Conservation (phyloP, 805 yeast species). For the Metschnikowia santaceciliae region DNA sequence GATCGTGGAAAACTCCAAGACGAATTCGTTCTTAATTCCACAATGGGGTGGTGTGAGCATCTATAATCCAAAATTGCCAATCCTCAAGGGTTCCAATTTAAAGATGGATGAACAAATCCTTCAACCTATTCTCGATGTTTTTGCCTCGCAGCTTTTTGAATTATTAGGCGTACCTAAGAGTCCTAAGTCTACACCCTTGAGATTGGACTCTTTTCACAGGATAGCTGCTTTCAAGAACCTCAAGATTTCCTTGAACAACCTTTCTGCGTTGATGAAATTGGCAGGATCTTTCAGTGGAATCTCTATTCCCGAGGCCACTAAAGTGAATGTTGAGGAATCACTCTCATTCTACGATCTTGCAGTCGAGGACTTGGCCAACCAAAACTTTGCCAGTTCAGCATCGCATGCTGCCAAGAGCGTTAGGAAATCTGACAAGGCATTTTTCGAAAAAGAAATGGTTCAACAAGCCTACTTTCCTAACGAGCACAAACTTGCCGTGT, state of each 20-base stretch:
- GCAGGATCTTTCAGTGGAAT: slow-evolving; percentile 69
- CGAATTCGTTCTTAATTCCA: slow-evolving; percentile 71
- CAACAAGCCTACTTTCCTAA: slow-evolving; percentile 93
- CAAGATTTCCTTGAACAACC: slow-evolving; percentile 59
- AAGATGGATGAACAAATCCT: slow-evolving; percentile 44
- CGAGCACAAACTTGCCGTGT: slow-evolving; percentile 93
- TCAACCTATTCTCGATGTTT: slow-evolving; percentile 57
- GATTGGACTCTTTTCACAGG: slow-evolving; percentile 66
- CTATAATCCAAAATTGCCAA: slow-evolving; percentile 36
- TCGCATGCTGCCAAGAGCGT: slow-evolving; percentile 52
- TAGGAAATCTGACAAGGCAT: slow-evolving; percentile 64
- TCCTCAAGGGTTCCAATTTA: slow-evolving; percentile 13
- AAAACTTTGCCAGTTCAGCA: slow-evolving; percentile 28
- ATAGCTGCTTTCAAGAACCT: slow-evolving; percentile 56
- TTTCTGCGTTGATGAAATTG: slow-evolving; percentile 67
- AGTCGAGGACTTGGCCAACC: slow-evolving; percentile 22
- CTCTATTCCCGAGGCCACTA: slow-evolving; percentile 75
- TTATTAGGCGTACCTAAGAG: slow-evolving; percentile 62
- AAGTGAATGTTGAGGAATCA: slow-evolving; percentile 51
- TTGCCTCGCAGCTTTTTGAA: slow-evolving; percentile 70
- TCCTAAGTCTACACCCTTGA: slow-evolving; percentile 56
- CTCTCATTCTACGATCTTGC: slow-evolving; percentile 40
- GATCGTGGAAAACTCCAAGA: slow-evolving; percentile 41
- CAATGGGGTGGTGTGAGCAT: slow-evolving; percentile 85
- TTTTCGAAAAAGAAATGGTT: slow-evolving; percentile 92